These are phyloP conservation scores for Colletotrichum noveboracense DNA, from an alignment of 2,329 filamentous ascomycete genomes.

Conservation along the genomic window DNA sequence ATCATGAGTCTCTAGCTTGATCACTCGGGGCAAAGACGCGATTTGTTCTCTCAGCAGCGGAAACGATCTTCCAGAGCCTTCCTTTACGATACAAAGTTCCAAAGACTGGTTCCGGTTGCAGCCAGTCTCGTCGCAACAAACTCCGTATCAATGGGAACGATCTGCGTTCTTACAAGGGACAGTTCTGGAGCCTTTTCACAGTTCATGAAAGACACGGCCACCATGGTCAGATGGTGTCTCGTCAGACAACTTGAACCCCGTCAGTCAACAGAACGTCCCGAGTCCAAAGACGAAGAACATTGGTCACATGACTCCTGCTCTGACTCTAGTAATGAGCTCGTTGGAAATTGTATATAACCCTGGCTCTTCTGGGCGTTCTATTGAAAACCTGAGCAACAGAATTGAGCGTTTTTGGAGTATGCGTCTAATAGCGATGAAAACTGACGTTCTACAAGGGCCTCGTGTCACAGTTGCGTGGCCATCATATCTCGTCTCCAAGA, in stretches of 20 bases:
- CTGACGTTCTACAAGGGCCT: background rate
- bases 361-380: background rate
- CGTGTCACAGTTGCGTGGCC: background rate
- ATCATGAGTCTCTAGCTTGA: background rate
- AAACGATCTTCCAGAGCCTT: background rate
- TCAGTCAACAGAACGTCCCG: fast-evolving
- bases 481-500: background rate
- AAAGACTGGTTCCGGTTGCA: background rate
- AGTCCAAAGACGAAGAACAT: background rate
- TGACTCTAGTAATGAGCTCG: background rate
- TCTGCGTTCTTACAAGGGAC: fast-evolving
- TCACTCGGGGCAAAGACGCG: background rate
- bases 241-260: fast-evolving
- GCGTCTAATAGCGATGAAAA: background rate
- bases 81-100: background rate
- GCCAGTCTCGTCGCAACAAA: background rate
- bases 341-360: fast-evolving
- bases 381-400: background rate
- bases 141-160: background rate
- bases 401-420: fast-evolving
- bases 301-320: background rate
- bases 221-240: background rate
- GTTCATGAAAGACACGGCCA: background rate
- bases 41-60: background rate
- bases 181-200: background rate